These are phyloP conservation scores for Triticum urartu DNA, from an alignment of 176 grass and related monocot genomes.

Conservation along the genomic window DNA sequence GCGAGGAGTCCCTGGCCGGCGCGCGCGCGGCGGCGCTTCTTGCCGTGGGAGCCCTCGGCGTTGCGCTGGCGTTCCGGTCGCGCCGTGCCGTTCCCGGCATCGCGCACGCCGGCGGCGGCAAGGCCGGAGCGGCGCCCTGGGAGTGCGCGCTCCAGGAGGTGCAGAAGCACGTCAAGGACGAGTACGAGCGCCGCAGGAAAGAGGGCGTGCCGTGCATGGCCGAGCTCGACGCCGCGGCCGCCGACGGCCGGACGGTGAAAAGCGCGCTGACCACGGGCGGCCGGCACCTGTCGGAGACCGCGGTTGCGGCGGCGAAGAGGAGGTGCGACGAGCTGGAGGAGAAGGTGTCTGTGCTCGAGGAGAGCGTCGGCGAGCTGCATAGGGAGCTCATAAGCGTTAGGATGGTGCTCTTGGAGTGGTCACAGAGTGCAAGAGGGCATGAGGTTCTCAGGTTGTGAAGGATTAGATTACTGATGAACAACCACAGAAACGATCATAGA, in stretches of 20 bases:
- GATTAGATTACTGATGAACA: constrained; percentile 19
- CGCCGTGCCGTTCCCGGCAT: constrained; percentile 34
- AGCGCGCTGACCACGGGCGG: background rate
- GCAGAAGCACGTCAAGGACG: constrained; percentile 66
- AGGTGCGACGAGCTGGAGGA: constrained; percentile 65
- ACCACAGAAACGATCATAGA: background rate
- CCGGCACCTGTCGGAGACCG: background rate
- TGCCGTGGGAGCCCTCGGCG: constrained; percentile 40
- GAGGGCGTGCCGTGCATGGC: constrained; percentile 52
- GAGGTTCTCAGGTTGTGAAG: constrained; percentile 31
- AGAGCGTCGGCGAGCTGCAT: constrained; percentile 60
- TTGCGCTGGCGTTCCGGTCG: constrained; percentile 56
- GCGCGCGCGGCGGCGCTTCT: constrained; percentile 51
- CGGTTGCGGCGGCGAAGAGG: constrained; percentile 16
- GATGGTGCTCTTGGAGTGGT: constrained; percentile 61
- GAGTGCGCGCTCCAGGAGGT: constrained; percentile 55
- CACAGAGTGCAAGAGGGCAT: constrained; percentile 30
- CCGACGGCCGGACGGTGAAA: constrained; percentile 24
- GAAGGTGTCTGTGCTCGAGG: constrained; percentile 41
- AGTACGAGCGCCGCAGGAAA: constrained; percentile 70
- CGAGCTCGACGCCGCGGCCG: constrained; percentile 61
- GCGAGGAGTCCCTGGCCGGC: constrained; percentile 46
- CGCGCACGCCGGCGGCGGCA: background rate
- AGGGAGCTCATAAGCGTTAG: constrained; percentile 54
- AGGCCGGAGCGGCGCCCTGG: constrained; percentile 39